Evolutionary conservation across 2,329 filamentous ascomycete genomes (phyloP).

Genomic region (Aspergillus floridensis): DNA sequence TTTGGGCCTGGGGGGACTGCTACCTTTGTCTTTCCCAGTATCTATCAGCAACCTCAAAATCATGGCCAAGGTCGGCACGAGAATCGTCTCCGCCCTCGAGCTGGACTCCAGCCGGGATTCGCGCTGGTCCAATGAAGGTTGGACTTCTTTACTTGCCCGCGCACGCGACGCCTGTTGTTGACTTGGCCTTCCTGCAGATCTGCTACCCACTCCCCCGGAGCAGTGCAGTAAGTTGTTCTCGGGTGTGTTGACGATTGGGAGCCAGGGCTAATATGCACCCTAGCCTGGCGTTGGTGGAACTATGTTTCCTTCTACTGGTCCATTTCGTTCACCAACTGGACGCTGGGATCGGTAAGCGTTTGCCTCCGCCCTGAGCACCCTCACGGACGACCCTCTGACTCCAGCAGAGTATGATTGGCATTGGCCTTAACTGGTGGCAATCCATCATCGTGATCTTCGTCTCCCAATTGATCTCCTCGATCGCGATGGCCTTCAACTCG

Average conservation of each 20-base stretch:
- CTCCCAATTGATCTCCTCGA: constrained; percentile 42
- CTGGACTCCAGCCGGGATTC: constrained; percentile 7
- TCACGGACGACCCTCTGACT: background rate
- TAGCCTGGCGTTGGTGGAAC: constrained; percentile 9
- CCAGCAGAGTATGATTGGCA: background rate
- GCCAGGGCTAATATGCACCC: constrained; percentile 1
- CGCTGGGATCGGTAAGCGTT: constrained; percentile 4
- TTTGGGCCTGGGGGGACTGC: background rate
- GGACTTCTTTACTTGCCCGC: background rate
- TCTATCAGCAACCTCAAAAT: background rate
- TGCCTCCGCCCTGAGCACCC: too few relatives aligned
- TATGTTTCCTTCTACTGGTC: constrained; percentile 10
- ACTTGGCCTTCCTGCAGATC: background rate
- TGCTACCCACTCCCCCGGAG: constrained; percentile 7
- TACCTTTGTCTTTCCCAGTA: background rate
- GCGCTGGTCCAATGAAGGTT: constrained; percentile 9
- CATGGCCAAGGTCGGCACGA: constrained; percentile 1
- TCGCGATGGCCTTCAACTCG: constrained; percentile 48
- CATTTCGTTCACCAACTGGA: constrained; percentile 9
- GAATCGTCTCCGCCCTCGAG: background rate
- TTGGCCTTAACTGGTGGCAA: constrained; percentile 12
- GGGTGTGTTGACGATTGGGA: too few relatives aligned
- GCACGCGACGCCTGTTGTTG: background rate
- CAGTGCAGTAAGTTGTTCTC: constrained; percentile 5
- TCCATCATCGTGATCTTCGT: constrained; percentile 42